Base-by-base conservation (phyloP, 2,329 filamentous ascomycete species). In the Emergomyces pasteurianus region DNA sequence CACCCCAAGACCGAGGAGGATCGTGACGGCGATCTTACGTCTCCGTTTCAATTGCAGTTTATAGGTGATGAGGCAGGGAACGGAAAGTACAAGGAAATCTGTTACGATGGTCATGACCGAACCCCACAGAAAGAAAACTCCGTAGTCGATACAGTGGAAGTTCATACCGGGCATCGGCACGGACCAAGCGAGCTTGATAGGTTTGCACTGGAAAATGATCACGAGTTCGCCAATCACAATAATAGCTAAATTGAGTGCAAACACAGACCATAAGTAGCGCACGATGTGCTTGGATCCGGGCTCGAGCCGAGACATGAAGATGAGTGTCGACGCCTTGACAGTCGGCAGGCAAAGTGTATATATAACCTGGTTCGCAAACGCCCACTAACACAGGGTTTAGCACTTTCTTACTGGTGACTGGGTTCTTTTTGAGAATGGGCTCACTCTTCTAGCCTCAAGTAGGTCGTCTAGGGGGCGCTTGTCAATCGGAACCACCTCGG, bases 61-160 rank as follows among this genome's bases (percentile, higher is more conserved):
- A 58, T 64, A 70, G 36, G 67, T 70, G 26, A 73, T 72, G 23
- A 70, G 64, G n/a, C 67, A 66, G 1, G 71, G 71, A 8, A 73
- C 69, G 0, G 67, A 63, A 2, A 73, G 57, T 1, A 73, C 67
- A 42, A 72, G 59, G 1, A 70, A 16, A 34, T 73, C 71, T 2
- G 71, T 72, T 58, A 72, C 65, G n/a, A 73, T 64, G 40, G 70
- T 67, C 0, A 69, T 53, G 3, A 65, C 67, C 1, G 67, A 69
- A 0, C 65, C 69, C 2, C 65, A 65, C 1, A 72, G 52, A 67
- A 28, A 71, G 57, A 73, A 71, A 1, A 59, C 65, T 16, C 63
- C 66, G 42, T 68, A 67, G n/a, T 70, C 59, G 43, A 72, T 67
- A 50, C 70, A 73, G n/a, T 61, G 66, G 42, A 46, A 46, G 4